Evolutionary conservation across 176 grass and related monocot genomes (phyloP), one percentile per base, ranked within the genome.

Genomic region (Alloteropsis semialata): DNA sequence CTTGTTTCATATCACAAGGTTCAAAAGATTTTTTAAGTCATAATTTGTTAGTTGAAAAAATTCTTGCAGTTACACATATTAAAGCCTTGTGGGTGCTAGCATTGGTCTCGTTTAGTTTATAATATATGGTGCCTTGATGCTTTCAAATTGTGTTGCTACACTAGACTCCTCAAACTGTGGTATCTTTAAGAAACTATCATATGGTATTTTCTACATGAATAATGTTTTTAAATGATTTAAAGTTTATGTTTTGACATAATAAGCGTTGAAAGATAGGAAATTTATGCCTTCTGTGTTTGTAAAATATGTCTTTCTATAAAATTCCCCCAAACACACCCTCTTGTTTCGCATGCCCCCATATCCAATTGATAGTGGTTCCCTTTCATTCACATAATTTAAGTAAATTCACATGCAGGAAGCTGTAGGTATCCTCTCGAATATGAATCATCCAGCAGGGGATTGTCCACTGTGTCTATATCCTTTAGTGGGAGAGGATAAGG

Each of bases 381-480:
- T 58, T 54, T 75, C 60, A 44, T 75, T 76, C 32, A 34, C 72
- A 63, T 66, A 33, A 81, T 43, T 10, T 77, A 84, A 89, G 61
- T 84, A 71, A 82, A 24, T 82, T 79, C 50, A 32, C 69, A 55
- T 78, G 44, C 81, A 95, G 96, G 96, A 98, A 93, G 88, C 92
- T 72, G 91, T 80, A 61, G 92, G 95, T 48, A 85, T 95, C 53
- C 87, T 95, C 42, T 98, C 92, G 10, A 87, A 85, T 69, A 92
- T 98, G 92, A 98, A 98, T 77, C 96, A 98, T 89, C 96, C 92
- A 87, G 92, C 92, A 41, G 96, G 96, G 48, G 88, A 98, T 84
- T 98, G 96, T 25, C 96, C 96, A 67, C 75, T 98, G 56, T 98
- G 96, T 84, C 87, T 98, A 62, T 95, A 95, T 92, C 80, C 92